phyloP scores from a whole-genome alignment of 1,284 basidiomycete genomes.

The Tilletia setariae region DNA sequence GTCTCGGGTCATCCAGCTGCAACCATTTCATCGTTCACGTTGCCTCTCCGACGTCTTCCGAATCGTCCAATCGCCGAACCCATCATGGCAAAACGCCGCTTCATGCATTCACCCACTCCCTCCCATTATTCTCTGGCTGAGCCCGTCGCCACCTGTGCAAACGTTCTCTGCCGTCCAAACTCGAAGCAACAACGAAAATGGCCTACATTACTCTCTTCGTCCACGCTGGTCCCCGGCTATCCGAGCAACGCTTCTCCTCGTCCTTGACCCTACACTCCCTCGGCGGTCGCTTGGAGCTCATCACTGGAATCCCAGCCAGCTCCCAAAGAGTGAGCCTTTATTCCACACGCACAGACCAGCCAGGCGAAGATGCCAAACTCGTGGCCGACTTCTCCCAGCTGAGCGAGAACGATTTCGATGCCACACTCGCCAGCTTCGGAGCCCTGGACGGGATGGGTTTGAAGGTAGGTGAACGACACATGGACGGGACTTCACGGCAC shows the following conservation, averaged over 20 bases:
- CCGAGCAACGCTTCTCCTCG: slow-evolving; percentile 38
- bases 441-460: slow-evolving; percentile 68
- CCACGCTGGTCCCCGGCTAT: slow-evolving; percentile 36
- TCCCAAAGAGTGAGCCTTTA: slow-evolving; percentile 58
- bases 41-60: not conserved
- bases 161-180: too few relatives aligned
- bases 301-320: slow-evolving; percentile 75
- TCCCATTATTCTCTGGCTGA: not conserved
- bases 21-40: too few relatives aligned
- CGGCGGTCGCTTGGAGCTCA: slow-evolving; percentile 77
- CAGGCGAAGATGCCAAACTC: slow-evolving; percentile 58
- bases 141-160: too few relatives aligned
- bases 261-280: slow-evolving; percentile 30
- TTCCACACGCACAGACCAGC: slow-evolving; percentile 52
- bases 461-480: slow-evolving; percentile 66
- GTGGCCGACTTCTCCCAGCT: slow-evolving; percentile 57
- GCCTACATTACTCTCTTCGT: slow-evolving; percentile 39
- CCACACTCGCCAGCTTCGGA: slow-evolving; percentile 71
- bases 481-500: too few relatives aligned
- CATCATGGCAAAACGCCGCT: not conserved
- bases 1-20: too few relatives aligned
- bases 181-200: too few relatives aligned
- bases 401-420: slow-evolving; percentile 64
- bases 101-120: not conserved
- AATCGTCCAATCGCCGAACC: not conserved